Conservation (phyloP, 1,139 yeast species). For the Kazachstania sp. region DNA sequence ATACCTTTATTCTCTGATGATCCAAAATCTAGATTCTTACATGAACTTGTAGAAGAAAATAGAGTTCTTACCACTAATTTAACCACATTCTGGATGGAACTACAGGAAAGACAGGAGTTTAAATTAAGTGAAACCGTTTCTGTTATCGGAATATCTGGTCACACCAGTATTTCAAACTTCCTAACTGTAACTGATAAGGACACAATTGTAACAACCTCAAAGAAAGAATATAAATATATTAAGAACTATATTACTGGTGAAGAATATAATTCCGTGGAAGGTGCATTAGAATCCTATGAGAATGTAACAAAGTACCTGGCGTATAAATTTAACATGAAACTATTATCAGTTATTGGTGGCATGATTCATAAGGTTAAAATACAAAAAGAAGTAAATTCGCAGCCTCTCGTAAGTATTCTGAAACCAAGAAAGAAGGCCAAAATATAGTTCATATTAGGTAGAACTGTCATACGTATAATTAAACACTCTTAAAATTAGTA, state of each 20-base stretch:
- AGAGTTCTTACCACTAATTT: slow-evolving; percentile 44
- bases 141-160: slow-evolving; percentile 63
- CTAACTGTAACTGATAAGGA: slow-evolving; percentile 10
- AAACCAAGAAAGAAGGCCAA: slow-evolving; percentile 7
- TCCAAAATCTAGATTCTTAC: slow-evolving; percentile 87
- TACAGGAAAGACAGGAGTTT: slow-evolving; percentile 85
- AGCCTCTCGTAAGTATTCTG: not conserved
- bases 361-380: not conserved
- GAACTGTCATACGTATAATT: no score
- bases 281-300: slow-evolving; percentile 31
- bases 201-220: slow-evolving; percentile 15
- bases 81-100: slow-evolving; percentile 68
- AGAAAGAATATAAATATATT: slow-evolving; percentile 29
- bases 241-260: slow-evolving; percentile 37
- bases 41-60: slow-evolving; percentile 68
- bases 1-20: slow-evolving; percentile 91
- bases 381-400: not conserved
- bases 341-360: slow-evolving; percentile 2
- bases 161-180: slow-evolving; percentile 5
- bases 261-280: slow-evolving; percentile 36
- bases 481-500: no score
- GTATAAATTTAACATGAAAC: not conserved
- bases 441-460: not conserved
- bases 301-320: slow-evolving; percentile 24
- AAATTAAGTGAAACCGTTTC: slow-evolving; percentile 79